phyloP scores from a whole-genome alignment of 2,329 filamentous ascomycete species.

The Zarea fungicola region DNA sequence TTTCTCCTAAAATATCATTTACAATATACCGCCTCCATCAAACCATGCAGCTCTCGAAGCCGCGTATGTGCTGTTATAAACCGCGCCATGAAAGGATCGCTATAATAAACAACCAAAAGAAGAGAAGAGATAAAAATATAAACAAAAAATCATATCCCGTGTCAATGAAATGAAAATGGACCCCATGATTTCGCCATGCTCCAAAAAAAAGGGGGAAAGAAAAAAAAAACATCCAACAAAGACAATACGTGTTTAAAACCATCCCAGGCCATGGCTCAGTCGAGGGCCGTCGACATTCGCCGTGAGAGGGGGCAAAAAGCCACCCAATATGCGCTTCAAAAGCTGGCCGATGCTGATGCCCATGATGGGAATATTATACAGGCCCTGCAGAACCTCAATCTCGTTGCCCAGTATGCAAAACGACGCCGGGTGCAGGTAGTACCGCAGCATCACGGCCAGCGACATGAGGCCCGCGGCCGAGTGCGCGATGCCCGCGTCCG shows the following conservation, averaged over 20 bases:
- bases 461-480: conserved; percentile 9
- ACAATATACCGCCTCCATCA: too few relatives aligned
- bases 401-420: conserved; percentile 9
- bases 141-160: too few relatives aligned
- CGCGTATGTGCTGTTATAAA: too few relatives aligned
- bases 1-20: too few relatives aligned
- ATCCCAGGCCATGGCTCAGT: conserved; percentile 1
- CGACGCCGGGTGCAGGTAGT: conserved; percentile 6
- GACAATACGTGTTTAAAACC: conserved; percentile 4
- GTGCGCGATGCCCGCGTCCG: conserved; percentile 8
- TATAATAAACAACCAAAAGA: too few relatives aligned
- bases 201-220: not conserved
- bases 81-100: too few relatives aligned
- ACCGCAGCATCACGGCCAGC: conserved; percentile 7
- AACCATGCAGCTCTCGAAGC: too few relatives aligned
- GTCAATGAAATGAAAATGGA: too few relatives aligned
- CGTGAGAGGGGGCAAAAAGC: conserved; percentile 1
- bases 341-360: conserved; percentile 9
- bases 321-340: not conserved
- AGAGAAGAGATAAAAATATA: too few relatives aligned
- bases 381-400: conserved; percentile 1
- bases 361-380: conserved; percentile 1
- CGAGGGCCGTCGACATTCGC: not conserved
- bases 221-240: not conserved
- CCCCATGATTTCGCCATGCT: too few relatives aligned